These are phyloP conservation scores for Saccharomyces hybrid DNA, from an alignment of 1,139 yeast genomes.

Conservation along the genomic window DNA sequence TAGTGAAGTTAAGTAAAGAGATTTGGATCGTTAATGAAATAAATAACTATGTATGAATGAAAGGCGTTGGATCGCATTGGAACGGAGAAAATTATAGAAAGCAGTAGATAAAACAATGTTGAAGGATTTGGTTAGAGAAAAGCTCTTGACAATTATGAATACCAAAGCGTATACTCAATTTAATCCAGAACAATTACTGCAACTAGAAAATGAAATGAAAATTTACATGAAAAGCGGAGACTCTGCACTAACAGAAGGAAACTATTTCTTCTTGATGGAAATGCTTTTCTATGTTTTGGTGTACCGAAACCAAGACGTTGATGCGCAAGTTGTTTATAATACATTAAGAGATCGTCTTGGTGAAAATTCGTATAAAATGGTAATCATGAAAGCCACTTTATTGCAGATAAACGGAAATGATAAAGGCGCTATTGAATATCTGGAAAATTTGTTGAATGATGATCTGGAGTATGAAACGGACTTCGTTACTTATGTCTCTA, in stretches of 20 bases:
- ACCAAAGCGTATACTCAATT: constrained; percentile 37
- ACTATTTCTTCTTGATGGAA: constrained; percentile 56
- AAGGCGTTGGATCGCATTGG: not conserved
- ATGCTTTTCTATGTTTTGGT: constrained; percentile 64
- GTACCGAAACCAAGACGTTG: constrained; percentile 58
- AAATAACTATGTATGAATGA: not conserved
- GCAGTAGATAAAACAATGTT: not conserved
- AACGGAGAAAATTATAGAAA: not conserved
- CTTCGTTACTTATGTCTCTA: constrained; percentile 22
- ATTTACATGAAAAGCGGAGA: constrained; percentile 19
- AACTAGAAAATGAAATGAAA: constrained; percentile 33
- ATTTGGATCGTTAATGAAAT: not conserved
- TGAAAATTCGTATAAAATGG: constrained; percentile 32
- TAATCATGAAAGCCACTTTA: constrained; percentile 27
- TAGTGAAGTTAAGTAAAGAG: not conserved
- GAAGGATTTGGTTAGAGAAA: constrained; percentile 19
- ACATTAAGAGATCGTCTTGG: constrained; percentile 60
- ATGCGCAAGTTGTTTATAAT: constrained; percentile 61
- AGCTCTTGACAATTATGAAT: constrained; percentile 32
- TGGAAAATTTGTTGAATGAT: constrained; percentile 24
- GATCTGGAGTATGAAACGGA: constrained; percentile 30
- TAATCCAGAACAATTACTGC: constrained; percentile 34
- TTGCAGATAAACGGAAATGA: constrained; percentile 27
- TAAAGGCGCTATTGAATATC: constrained; percentile 22
- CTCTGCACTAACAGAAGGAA: constrained; percentile 37